Evolutionary conservation across 2,329 filamentous ascomycete species (phyloP), one percentile per base, ranked within the genome.

Genomic region (Fusarium sacchari): DNA sequence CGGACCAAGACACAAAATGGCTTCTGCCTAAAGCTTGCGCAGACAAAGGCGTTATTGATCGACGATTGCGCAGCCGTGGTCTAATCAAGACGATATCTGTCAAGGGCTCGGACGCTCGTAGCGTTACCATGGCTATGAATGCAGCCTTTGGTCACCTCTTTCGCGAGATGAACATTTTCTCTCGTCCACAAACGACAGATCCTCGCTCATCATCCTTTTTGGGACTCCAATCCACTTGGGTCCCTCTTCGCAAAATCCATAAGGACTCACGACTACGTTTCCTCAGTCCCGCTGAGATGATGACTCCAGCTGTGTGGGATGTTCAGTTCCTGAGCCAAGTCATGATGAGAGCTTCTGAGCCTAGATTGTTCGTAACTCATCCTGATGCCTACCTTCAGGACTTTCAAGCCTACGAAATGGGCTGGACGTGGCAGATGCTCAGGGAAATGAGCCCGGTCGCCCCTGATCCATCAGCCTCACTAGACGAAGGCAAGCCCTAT

Each of bases 231-330:
- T 90, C 92, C 47, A 82, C 88, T 0, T 94, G 93, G 88, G 87
- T 95, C n/a, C 93, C 93, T 10, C 84, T 96, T 24, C 89, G 93
- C 57, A 95, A 95, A 80, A 84, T 94, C 6, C 89, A 93, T 78
- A 94, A 92, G 77, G 92, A 94, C 64, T 91, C 91, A 1, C 88
- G 90, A 32, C 86, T 96, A 12, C 89, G 90, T 3, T 95, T 95
- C 75, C 85, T 95, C 17, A 88, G 88, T 11, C 90, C 90, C 3
- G 85, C 89, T 3, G 93, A 95, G 79, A 93, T 95, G 90, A 82
- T 93, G 42, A 94, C 91, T 2, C 89, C 92, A 1, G 88, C 90
- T 3, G 81, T 91, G 6, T 96, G 93, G 93, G 89, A 91, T 58
- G 89, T 91, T 6, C 85, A 89, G 15, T 95, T 95, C 71, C 85